Conservation (phyloP, 768 basidiomycete genomes). For the Tylopilus balloui region DNA sequence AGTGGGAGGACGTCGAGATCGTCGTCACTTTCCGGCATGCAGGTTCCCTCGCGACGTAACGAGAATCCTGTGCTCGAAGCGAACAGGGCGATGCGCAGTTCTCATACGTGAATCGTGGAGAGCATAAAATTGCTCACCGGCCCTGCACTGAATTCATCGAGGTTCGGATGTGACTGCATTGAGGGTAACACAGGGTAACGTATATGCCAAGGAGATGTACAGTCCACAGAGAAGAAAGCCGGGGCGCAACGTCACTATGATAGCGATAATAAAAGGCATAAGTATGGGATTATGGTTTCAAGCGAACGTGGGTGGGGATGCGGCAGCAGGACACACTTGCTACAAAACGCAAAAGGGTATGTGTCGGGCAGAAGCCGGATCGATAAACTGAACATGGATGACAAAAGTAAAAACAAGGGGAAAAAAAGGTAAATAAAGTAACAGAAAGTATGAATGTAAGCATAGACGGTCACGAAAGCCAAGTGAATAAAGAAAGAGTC, state of each 20-base stretch:
- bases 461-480: slow-evolving; percentile 30
- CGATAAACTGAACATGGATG: slow-evolving; percentile 32
- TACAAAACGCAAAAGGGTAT: slow-evolving; percentile 21
- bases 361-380: slow-evolving; percentile 32
- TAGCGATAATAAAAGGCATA: slow-evolving; percentile 29
- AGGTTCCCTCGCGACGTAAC: slow-evolving; percentile 9
- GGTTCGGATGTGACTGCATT: slow-evolving; percentile 4
- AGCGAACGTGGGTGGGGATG: slow-evolving; percentile 28
- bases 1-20: slow-evolving; percentile 6
- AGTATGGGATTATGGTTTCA: slow-evolving; percentile 28
- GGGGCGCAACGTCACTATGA: slow-evolving; percentile 21
- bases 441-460: slow-evolving; percentile 22
- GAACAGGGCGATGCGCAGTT: too few relatives aligned
- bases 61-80: background rate
- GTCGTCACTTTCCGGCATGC: slow-evolving; percentile 9
- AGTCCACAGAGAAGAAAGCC: slow-evolving; percentile 25
- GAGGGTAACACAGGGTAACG: slow-evolving; percentile 19
- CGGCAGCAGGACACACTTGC: slow-evolving; percentile 21
- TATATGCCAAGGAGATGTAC: slow-evolving; percentile 21
- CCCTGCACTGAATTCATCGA: slow-evolving; percentile 9
- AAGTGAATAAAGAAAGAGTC: slow-evolving; percentile 50
- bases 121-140: background rate
- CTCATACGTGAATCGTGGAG: background rate
- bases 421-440: slow-evolving; percentile 30
- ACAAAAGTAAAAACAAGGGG: too few relatives aligned